Base-by-base conservation (phyloP, 208 protist genomes). In the Trichomonas tenax region DNA sequence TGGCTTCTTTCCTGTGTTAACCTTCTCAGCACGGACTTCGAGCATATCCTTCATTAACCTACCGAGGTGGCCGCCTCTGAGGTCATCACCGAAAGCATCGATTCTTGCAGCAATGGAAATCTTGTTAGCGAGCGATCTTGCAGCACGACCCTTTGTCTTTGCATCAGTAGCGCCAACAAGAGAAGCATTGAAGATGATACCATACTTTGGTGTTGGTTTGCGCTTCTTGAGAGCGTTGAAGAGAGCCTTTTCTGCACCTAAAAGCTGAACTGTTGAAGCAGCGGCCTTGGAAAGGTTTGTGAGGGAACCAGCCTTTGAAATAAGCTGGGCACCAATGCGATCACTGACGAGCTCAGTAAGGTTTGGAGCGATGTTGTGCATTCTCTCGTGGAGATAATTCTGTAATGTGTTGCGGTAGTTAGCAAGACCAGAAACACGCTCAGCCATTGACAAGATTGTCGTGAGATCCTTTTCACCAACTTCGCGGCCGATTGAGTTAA, bases 151-250 rank as follows among this genome's bases (percentile, higher is more conserved):
- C 96, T 97, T 97, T 84, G 97, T 51, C 95, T 97, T 97, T 44
- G 96, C 72, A 45, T 96, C 96, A 48, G 99, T 98, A 15, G 40
- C 0, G 36, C 98, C 98, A 86, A 99, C 98, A 23, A 99, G 96
- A 23, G 98, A 98, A 49, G 99, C 98, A 97, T 99, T 98, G 98
- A 99, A 99, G 44, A 99, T 98, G 38, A 99, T 98, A 96, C 99
- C 99, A 98, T 99, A 99, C 98, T 99, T 99, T 96, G 99, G 99
- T 41, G 99, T 99, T 21, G 99, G 98, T 97, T 99, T 98, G 96
- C 99, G 98, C 96, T 99, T 98, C 98, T 99, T 99, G 45, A 99
- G 97, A 36, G 98, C 98, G 21, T 98, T 96, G 97, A 98, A 98
- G 34, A 99, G 98, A 9, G 99, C 99, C 97, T 99, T 99, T 98